A percentile compares a stretch with the other conserved stretches of the same genome.
These are phyloP conservation scores for Echinosophora koreensis DNA, from an alignment of 306 rosid species.

Conservation along the genomic window DNA sequence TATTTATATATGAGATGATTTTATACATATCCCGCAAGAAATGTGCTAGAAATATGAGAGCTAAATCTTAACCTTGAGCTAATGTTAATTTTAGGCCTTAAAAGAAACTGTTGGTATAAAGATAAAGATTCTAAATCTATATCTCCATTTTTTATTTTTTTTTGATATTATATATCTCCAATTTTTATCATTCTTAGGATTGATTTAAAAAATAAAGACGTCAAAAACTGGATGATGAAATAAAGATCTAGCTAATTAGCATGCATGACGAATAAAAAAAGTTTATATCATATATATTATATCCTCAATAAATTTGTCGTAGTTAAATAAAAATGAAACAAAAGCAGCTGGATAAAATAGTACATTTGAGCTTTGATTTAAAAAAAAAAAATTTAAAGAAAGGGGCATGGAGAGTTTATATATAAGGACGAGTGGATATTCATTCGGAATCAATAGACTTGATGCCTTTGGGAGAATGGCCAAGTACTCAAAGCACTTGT, in stretches of 20 bases:
- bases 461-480: constrained; percentile 37
- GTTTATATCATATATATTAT: neutral
- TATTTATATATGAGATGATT: neutral
- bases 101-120: neutral
- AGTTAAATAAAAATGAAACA: neutral
- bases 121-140: constrained; percentile 20
- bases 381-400: neutral
- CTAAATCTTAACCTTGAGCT: neutral
- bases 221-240: no score
- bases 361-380: constrained; percentile 31
- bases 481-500: constrained; percentile 32
- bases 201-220: neutral
- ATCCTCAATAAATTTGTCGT: neutral
- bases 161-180: no score
- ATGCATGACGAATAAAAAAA: neutral
- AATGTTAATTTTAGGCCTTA: neutral
- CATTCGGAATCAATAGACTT: constrained; percentile 41
- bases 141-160: neutral
- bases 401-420: neutral
- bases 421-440: constrained; percentile 38
- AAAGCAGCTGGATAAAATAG: constrained; percentile 19
- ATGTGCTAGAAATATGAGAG: constrained; percentile 4
- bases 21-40: neutral
- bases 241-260: neutral
- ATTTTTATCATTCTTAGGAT: neutral